Evolutionary conservation across 306 rosid genomes (phyloP).

Genomic region (Astragalus membranaceus): DNA sequence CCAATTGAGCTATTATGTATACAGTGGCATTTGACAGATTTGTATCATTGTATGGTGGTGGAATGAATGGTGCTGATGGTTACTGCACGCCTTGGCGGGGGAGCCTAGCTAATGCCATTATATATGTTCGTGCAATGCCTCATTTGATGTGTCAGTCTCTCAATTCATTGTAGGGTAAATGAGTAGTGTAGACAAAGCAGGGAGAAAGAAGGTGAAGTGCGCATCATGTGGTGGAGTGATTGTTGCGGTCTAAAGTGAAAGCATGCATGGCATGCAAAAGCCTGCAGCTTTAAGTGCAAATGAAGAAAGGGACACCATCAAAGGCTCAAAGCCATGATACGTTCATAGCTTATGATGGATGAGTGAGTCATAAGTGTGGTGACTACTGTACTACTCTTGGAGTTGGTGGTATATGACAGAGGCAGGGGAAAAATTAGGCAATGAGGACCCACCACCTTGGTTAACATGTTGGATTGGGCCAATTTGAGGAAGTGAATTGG

Average conservation of each 20-base stretch:
- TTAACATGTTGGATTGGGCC: too few species aligned
- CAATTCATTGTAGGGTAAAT: neutral
- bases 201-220: neutral
- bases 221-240: neutral
- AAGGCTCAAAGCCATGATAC: too few species aligned
- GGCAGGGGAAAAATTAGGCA: too few species aligned
- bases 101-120: neutral
- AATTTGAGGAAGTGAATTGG: too few species aligned
- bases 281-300: conserved; percentile 29
- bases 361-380: too few species aligned
- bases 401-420: too few species aligned
- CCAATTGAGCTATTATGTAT: neutral
- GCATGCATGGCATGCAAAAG: conserved; percentile 12
- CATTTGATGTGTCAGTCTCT: neutral
- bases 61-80: neutral
- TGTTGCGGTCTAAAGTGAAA: conserved; percentile 30
- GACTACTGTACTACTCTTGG: too few species aligned
- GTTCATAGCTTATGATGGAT: neutral
- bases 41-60: neutral
- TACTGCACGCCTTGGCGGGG: neutral
- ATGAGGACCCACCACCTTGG: too few species aligned
- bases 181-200: neutral
- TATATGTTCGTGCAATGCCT: neutral
- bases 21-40: neutral
- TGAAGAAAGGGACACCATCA: conserved; percentile 3